Percentiles rank a stretch among this genome's conserved stretches.
Conservation (phyloP, 345 rosid species). For the Moricandia arvensis region DNA sequence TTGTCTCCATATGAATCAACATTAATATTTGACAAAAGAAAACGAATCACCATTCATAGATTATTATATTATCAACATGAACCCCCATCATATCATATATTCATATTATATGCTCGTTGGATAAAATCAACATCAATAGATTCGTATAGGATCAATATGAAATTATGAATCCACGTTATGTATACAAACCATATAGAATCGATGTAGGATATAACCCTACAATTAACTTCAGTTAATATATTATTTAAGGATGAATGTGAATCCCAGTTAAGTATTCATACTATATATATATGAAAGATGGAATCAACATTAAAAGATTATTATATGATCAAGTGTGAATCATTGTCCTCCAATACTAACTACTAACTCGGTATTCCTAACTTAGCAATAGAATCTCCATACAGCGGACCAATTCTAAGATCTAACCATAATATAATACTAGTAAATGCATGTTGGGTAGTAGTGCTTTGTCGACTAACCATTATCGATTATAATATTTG, state of each 20-base stretch:
- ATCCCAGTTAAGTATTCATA: neutral
- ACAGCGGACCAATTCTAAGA: conserved; percentile 10
- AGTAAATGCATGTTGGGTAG: conserved; percentile 20
- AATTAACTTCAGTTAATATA: neutral
- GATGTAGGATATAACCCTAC: neutral
- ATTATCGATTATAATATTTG: conserved; percentile 7
- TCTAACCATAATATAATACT: neutral
- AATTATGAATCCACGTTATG: conserved; percentile 7
- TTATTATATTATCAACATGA: conserved; percentile 20
- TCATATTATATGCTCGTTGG: conserved; percentile 12
- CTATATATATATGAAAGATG: neutral
- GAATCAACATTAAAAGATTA: conserved; percentile 2
- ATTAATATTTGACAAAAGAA: neutral
- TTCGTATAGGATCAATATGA: conserved; percentile 17
- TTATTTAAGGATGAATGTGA: neutral
- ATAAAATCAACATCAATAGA: conserved; percentile 3
- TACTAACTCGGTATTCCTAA: neutral
- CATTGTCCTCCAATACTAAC: conserved; percentile 10
- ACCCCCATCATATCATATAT: conserved; percentile 11
- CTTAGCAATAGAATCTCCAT: conserved; percentile 22
- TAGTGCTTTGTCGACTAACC: conserved; percentile 25
- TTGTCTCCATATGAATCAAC: conserved; percentile 19
- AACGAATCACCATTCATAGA: neutral
- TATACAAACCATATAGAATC: neutral
- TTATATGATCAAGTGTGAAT: conserved; percentile 10